Evolutionary conservation across 805 yeast genomes (phyloP).

Genomic region (Pichia cephalocereana): DNA sequence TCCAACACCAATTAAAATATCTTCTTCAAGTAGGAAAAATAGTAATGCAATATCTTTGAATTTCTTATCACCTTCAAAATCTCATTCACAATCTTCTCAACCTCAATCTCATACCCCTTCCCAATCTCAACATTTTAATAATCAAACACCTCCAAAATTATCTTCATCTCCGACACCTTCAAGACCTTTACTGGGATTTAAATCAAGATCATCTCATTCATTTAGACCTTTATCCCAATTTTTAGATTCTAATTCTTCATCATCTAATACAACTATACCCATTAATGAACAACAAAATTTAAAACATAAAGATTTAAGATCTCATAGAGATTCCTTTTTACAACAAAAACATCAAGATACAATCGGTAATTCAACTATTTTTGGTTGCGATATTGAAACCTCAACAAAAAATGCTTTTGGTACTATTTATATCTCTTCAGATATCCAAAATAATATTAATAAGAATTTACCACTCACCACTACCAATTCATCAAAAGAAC

Average conservation of each 20-base stretch:
- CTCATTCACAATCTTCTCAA: neutral
- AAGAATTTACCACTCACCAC: conserved; percentile 29
- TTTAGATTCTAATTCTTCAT: conserved; percentile 19
- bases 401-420: conserved; percentile 75
- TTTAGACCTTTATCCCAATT: conserved; percentile 26
- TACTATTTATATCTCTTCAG: conserved; percentile 47
- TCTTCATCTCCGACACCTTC: conserved; percentile 22
- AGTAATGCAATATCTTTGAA: conserved; percentile 4
- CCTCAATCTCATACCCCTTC: no score
- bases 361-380: conserved; percentile 46
- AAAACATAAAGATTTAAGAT: conserved; percentile 20
- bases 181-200: conserved; percentile 41
- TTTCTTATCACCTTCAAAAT: conserved; percentile 3
- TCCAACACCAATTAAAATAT: conserved; percentile 1
- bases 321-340: conserved; percentile 42
- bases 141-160: neutral
- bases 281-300: neutral
- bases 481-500: conserved; percentile 29
- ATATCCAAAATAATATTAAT: conserved; percentile 25
- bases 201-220: conserved; percentile 41
- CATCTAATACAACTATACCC: neutral
- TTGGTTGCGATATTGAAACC: conserved; percentile 70
- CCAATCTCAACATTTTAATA: neutral
- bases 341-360: conserved; percentile 31
- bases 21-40: neutral